Conservation (phyloP, 306 rosid genomes). For the Luffa aegyptiaca region DNA sequence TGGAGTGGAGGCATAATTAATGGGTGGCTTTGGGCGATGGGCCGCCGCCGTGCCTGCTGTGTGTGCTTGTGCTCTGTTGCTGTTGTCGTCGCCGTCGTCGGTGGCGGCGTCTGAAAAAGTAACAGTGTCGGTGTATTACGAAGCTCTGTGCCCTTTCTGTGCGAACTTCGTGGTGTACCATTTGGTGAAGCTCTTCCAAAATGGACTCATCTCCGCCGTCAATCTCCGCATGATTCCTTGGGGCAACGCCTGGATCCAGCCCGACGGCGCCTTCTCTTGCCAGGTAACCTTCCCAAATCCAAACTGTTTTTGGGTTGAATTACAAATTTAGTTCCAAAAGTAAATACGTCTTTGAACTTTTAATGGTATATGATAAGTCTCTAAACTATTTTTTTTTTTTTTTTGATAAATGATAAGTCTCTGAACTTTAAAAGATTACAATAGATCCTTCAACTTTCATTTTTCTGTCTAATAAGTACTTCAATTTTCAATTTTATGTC, state of each 20-base stretch:
- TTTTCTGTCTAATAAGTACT: too few species aligned
- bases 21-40: background rate
- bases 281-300: slow-evolving; percentile 31
- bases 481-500: too few species aligned
- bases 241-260: slow-evolving; percentile 66
- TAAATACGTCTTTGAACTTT: too few species aligned
- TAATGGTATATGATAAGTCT: too few species aligned
- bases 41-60: background rate
- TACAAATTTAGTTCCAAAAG: too few species aligned
- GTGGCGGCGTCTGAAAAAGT: slow-evolving; percentile 23
- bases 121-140: slow-evolving; percentile 59
- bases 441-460: too few species aligned
- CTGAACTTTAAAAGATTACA: too few species aligned
- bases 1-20: background rate
- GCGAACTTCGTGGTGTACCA: slow-evolving; percentile 72
- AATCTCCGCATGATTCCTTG: slow-evolving; percentile 77
- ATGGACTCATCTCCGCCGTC: slow-evolving; percentile 52
- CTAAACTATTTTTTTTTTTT: too few species aligned
- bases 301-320: too few species aligned
- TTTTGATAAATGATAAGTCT: too few species aligned
- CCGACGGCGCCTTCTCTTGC: slow-evolving; percentile 43
- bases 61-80: background rate
- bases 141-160: slow-evolving; percentile 72
- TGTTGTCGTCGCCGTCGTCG: background rate
- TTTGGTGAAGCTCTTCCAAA: slow-evolving; percentile 54